phyloP scores from a whole-genome alignment of 805 yeast species.

The Cyberlindnera euphorbiiphila region DNA sequence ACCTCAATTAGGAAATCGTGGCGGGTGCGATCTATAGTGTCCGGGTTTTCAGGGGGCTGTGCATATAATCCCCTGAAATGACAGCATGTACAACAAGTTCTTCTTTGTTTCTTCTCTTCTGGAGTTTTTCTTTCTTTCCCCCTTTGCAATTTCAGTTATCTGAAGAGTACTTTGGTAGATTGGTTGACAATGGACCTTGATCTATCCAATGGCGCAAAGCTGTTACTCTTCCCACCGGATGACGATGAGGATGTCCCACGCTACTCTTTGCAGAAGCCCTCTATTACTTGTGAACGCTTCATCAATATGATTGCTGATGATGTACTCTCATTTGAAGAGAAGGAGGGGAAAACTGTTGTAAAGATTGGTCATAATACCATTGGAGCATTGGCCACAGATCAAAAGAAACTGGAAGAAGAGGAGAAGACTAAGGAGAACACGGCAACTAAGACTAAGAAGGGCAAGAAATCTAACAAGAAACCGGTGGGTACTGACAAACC shows the following conservation, averaged over 20 bases:
- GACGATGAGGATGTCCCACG: constrained; percentile 26
- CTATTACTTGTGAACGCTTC: constrained; percentile 15
- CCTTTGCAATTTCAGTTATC: too few species aligned
- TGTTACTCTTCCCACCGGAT: constrained; percentile 29
- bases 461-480: not conserved
- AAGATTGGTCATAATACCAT: constrained; percentile 7
- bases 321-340: constrained; percentile 1
- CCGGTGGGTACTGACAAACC: too few species aligned
- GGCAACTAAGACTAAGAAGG: not conserved
- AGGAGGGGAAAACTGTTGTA: constrained; percentile 2
- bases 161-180: too few species aligned
- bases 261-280: constrained; percentile 21
- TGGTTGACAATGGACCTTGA: constrained; percentile 1
- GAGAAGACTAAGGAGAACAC: not conserved
- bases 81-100: too few species aligned
- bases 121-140: too few species aligned
- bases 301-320: constrained; percentile 17
- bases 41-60: too few species aligned
- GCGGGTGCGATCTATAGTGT: too few species aligned
- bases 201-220: constrained; percentile 1
- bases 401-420: not conserved
- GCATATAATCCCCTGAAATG: too few species aligned
- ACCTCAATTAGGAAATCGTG: too few species aligned
- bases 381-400: constrained; percentile 2
- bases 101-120: too few species aligned